Evolutionary conservation across 163 green algal species (phyloP).

Genomic region (Scenedesmus sp.): DNA sequence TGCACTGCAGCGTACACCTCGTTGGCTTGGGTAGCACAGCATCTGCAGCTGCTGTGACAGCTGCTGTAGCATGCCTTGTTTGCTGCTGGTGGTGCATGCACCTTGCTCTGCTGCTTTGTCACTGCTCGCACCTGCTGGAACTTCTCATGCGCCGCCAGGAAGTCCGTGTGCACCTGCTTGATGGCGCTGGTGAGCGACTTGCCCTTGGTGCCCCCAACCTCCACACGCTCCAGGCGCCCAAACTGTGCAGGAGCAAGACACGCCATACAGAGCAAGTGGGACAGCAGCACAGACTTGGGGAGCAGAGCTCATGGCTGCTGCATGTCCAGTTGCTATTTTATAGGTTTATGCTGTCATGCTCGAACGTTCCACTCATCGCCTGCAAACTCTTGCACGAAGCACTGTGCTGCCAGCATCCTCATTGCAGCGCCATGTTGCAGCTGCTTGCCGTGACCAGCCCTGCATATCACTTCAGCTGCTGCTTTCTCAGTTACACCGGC

Average conservation of each 20-base stretch:
- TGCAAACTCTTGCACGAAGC: no score
- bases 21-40: no score
- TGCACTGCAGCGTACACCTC: no score
- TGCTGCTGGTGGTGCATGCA: neutral
- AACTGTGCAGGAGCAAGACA: conserved; percentile 72
- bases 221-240: conserved; percentile 88
- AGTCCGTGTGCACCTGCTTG: conserved; percentile 84
- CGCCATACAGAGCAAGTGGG: neutral
- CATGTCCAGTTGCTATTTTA: neutral
- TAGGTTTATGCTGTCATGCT: no score
- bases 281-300: neutral
- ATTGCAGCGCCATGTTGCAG: no score
- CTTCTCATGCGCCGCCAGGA: conserved; percentile 74
- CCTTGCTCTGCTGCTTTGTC: neutral
- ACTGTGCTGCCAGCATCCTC: no score
- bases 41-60: neutral
- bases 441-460: no score
- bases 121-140: conserved; percentile 71
- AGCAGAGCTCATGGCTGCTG: neutral
- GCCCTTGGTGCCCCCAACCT: conserved; percentile 92
- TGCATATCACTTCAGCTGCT: no score
- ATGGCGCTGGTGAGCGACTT: conserved; percentile 84
- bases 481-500: no score
- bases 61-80: neutral
- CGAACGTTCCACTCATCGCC: no score